Evolutionary conservation across 495 filamentous ascomycete genomes (phyloP), one percentile per base, ranked within the genome.

Genomic region (Aspergillus asperescens): DNA sequence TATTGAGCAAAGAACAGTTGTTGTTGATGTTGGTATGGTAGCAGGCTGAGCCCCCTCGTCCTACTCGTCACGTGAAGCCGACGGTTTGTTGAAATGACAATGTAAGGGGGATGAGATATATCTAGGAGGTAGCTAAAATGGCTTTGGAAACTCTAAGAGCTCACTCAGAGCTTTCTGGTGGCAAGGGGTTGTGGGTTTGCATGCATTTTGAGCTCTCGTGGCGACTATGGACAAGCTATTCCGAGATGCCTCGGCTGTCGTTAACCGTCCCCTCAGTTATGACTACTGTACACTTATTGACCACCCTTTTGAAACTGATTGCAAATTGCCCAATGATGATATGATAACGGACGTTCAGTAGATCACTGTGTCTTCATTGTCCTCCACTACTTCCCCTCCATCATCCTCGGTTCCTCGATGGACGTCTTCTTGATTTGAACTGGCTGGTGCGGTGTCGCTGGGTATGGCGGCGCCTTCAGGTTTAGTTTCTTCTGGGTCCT

Each of bases 281-380:
- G 13, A 41, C 15, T 41, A 19, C 18, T 7, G 15, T 44, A 44
- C 22, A 43, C n/a, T 25, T 15, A 43, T 43, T 24, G 20, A 43
- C 3, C 24, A n/a, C 40, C n/a, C 22, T 20, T 37, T 39, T 39
- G n/a, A 42, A 32, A 38, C 43, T 35, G 28, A 23, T 25, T 25
- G 31, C 22, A 28, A 20, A 45, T 42, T 23, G 41, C 2, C n/a
- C 23, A 19, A 29, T 16, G 24, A 4, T 4, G 44, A 23, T 22
- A 23, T 15, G 29, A 27, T 50, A 48, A 48, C 50, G n/a, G 25
- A 12, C 42, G 1, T 13, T 56, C 79, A 93, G 71, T 93, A 92
- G 53, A 93, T 89, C 48, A 93, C 88, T 49, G 81, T 88, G 59
- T 92, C 88, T 73, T 93, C 88, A 41, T 87, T 83, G 60, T 84